Conservation (phyloP, 257 asterid species). For the Eustoma russellianum region DNA sequence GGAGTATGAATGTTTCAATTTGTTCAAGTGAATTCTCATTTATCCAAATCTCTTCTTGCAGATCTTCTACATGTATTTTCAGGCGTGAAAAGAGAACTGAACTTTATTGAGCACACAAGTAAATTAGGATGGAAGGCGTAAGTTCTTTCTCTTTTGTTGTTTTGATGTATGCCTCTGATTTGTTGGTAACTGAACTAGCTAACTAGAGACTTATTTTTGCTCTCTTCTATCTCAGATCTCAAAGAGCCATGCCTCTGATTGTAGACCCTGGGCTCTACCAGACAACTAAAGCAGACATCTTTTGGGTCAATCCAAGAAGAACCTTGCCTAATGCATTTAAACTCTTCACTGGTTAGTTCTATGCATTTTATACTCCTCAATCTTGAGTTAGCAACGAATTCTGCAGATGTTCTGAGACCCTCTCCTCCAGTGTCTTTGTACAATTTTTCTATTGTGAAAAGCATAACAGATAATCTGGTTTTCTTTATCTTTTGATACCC, state of each 20-base stretch:
- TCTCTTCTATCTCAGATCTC: slow-evolving; percentile 18
- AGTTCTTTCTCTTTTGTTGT: slow-evolving; percentile 12
- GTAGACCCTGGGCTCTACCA: slow-evolving; percentile 46
- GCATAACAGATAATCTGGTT: too few relatives aligned
- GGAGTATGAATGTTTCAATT: not conserved
- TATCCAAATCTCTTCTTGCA: slow-evolving; percentile 9
- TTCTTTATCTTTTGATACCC: too few relatives aligned
- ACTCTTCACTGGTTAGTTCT: slow-evolving; percentile 75
- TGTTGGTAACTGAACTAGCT: too few relatives aligned
- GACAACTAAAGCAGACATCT: slow-evolving; percentile 30
- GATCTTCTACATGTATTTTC: slow-evolving; percentile 33
- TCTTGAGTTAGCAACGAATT: not conserved
- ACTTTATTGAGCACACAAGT: slow-evolving; percentile 41
- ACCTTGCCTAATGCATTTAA: slow-evolving; percentile 39
- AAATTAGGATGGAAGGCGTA: slow-evolving; percentile 45
- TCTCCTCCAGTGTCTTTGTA: too few relatives aligned
- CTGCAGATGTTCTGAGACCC: not conserved
- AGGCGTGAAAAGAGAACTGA: slow-evolving; percentile 25
- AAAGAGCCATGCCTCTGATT: slow-evolving; percentile 43
- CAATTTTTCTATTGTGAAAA: too few relatives aligned
- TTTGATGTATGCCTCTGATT: not conserved
- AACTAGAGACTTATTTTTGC: not conserved
- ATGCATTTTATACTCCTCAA: not conserved
- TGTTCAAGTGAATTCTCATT: not conserved
- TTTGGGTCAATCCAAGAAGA: slow-evolving; percentile 32